A percentile compares a stretch with the other conserved stretches of the same genome.
phyloP scores from a whole-genome alignment of 176 grass and related monocot genomes.

The Bolboschoenus planiculmis region DNA sequence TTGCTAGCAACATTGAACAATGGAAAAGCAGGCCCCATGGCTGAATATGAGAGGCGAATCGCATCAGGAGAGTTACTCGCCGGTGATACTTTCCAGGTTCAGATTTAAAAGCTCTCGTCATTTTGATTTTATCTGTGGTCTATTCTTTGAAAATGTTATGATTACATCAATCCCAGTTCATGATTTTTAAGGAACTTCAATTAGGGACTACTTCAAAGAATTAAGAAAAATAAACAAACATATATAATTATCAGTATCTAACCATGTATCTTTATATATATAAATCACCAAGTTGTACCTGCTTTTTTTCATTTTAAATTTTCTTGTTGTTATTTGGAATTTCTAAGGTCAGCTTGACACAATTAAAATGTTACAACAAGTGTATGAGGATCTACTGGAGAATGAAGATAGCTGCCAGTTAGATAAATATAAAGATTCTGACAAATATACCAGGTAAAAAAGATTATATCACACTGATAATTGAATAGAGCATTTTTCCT shows the following conservation, averaged over 20 bases:
- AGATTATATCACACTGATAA: not conserved
- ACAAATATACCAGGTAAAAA: constrained; percentile 52
- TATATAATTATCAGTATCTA: not conserved
- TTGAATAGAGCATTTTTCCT: not conserved
- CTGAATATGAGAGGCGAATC: constrained; percentile 67
- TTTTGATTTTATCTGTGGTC: not conserved
- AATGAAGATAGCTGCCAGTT: constrained; percentile 58
- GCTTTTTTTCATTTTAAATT: not conserved
- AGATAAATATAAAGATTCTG: constrained; percentile 67
- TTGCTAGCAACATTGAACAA: constrained; percentile 20
- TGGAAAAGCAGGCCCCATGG: constrained; percentile 47
- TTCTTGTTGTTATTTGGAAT: constrained; percentile 1
- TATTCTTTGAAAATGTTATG: not conserved
- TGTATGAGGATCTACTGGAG: constrained; percentile 60
- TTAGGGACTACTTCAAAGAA: not conserved
- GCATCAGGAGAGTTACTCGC: constrained; percentile 56
- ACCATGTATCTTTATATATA: not conserved
- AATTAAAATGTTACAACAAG: constrained; percentile 64
- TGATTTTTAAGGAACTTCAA: not conserved
- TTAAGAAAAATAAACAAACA: not conserved
- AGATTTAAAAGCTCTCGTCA: not conserved
- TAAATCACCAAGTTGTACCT: not conserved
- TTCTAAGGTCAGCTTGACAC: constrained; percentile 48
- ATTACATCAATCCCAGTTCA: not conserved
- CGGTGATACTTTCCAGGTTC: constrained; percentile 77